Evolutionary conservation across 441 rosid genomes (phyloP), one percentile per base, ranked within the genome.

Genomic region (Kokia cookei): DNA sequence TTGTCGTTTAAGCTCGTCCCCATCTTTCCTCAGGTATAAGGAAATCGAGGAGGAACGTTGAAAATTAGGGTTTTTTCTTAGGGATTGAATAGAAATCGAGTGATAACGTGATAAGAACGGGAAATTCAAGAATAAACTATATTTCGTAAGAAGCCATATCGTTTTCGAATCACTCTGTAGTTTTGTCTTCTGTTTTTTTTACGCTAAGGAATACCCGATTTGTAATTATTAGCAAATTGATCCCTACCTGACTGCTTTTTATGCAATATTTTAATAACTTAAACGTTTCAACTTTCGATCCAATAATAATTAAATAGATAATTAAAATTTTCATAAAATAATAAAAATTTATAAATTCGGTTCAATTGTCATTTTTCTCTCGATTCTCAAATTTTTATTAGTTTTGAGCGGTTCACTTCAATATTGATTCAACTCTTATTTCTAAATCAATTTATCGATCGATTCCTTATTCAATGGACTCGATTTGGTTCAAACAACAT

Each of bases 1-100:
- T 73, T 83, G 61, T 84, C 88, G 50, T 75, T 80, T 22, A 73
- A 73, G 80, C 54, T 76, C 48, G 59, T 81, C 75, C 88, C 94
- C 99, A 94, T 94, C 19, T 32, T 48, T 81, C 76, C 75, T 64
- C 67, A 13, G 77, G 29, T 50, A 29, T 0, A 67, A 24, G n/a
- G 54, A 65, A 62, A 26, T 13, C 7, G 7, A 57, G 35, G 65
- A 66, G 35, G 27, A 32, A 35, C 47, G 43, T 48, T 53, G 75
- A 69, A 60, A 40, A 58, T 24, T 55, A 37, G 27, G 5, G 64
- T 24, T 1, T 19, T 42, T 50, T 5, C 11, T 51, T 32, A 70
- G 40, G 55, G 71, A 66, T 66, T 47, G 13, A 53, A 68, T 14
- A 22, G 45, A 27, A 35, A 63, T 6, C 7, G 35, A 73, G 50